Conservation (phyloP, 176 grass and related monocot genomes). For the Areca catechu region DNA sequence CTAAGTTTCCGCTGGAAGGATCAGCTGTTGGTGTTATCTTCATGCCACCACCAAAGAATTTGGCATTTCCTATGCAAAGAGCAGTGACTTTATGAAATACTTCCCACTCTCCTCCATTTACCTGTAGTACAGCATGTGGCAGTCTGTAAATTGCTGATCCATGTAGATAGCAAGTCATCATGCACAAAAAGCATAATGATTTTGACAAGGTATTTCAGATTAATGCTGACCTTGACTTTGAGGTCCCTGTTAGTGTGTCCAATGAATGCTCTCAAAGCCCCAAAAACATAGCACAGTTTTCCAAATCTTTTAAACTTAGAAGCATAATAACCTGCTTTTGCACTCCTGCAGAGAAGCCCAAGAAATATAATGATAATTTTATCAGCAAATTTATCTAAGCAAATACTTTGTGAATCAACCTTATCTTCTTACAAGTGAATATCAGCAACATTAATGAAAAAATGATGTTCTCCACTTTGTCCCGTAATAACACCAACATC, state of each 20-base stretch:
- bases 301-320: slow-evolving; percentile 89
- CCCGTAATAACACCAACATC: slow-evolving; percentile 69
- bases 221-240: slow-evolving; percentile 62
- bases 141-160: slow-evolving; percentile 1
- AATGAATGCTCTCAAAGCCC: slow-evolving; percentile 75
- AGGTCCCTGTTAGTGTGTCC: slow-evolving; percentile 63
- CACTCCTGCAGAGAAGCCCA: slow-evolving; percentile 51
- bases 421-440: slow-evolving; percentile 68
- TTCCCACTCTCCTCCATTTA: slow-evolving; percentile 77
- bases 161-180: background rate
- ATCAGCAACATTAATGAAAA: slow-evolving; percentile 93
- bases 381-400: background rate
- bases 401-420: background rate
- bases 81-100: slow-evolving; percentile 63
- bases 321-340: slow-evolving; percentile 91
- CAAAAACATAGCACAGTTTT: slow-evolving; percentile 86
- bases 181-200: slow-evolving; percentile 13
- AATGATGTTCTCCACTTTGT: slow-evolving; percentile 50
- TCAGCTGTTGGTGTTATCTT: slow-evolving; percentile 86
- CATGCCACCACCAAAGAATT: slow-evolving; percentile 91
- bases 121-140: slow-evolving; percentile 24
- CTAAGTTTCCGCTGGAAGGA: slow-evolving; percentile 57
- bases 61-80: slow-evolving; percentile 85
- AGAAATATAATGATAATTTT: slow-evolving; percentile 5
- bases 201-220: background rate